phyloP scores from a whole-genome alignment of 179 eudicot genomes.

The Actinidia polygama region DNA sequence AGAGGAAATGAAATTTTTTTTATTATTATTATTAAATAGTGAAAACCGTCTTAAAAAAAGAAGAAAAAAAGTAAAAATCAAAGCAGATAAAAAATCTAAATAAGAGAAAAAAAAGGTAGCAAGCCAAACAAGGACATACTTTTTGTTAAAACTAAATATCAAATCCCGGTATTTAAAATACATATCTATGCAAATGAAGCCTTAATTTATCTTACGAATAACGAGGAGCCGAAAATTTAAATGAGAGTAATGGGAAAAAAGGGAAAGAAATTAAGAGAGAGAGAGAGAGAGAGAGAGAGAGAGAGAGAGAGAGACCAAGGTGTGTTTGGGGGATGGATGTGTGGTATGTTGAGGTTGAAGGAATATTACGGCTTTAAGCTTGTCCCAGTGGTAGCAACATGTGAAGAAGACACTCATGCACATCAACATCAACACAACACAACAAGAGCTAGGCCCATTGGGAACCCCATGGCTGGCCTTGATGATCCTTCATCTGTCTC shows the following conservation, averaged over 20 bases:
- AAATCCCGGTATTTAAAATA: not conserved
- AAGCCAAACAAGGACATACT: too few species aligned
- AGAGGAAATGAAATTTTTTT: too few species aligned
- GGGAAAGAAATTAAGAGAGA: not conserved
- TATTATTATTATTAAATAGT: too few species aligned
- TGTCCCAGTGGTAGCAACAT: slow-evolving; percentile 17
- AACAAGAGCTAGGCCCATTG: slow-evolving; percentile 14
- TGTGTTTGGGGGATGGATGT: not conserved
- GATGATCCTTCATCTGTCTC: not conserved
- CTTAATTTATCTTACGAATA: too few species aligned
- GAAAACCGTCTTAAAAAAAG: too few species aligned
- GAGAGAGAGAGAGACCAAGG: not conserved
- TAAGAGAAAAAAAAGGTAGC: too few species aligned
- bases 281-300: not conserved
- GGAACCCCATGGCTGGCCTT: slow-evolving; percentile 11
- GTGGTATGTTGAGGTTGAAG: not conserved
- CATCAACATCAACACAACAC: not conserved
- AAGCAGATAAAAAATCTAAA: too few species aligned
- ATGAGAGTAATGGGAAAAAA: not conserved
- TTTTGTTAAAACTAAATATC: too few species aligned
- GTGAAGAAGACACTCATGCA: slow-evolving; percentile 16
- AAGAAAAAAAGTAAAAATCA: too few species aligned
- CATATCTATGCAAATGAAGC: too few species aligned
- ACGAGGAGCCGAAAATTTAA: too few species aligned
- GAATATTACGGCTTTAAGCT: not conserved